Conservation (phyloP, 116 monocot genomes). For the Phalaenopsis hybrid region DNA sequence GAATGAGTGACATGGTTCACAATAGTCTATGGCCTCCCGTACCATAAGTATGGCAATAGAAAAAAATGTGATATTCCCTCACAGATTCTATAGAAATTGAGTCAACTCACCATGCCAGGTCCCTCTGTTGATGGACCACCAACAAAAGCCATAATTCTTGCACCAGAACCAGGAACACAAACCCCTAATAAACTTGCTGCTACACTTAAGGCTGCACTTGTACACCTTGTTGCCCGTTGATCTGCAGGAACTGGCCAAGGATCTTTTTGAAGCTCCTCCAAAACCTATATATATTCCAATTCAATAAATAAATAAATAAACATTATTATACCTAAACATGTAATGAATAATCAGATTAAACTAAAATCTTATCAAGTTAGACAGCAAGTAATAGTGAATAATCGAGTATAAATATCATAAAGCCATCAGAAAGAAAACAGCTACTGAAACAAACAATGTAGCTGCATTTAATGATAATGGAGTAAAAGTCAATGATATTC, state of each 20-base stretch:
- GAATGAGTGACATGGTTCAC: neutral
- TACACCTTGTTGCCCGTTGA: conserved; percentile 77
- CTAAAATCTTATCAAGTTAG: neutral
- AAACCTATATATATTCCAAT: conserved; percentile 34
- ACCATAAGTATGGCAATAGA: neutral
- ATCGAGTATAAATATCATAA: neutral
- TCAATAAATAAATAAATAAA: too few relatives aligned
- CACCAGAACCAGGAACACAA: conserved; percentile 98
- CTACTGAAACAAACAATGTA: neutral
- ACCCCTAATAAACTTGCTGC: conserved; percentile 84
- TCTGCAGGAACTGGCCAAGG: conserved; percentile 82
- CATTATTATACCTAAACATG: neutral
- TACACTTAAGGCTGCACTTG: conserved; percentile 75
- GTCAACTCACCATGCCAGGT: conserved; percentile 47
- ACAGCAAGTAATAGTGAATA: neutral
- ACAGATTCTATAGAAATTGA: neutral
- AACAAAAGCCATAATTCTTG: conserved; percentile 97
- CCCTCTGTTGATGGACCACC: conserved; percentile 95
- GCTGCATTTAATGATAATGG: neutral
- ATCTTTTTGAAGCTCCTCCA: conserved; percentile 93
- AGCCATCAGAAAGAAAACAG: neutral
- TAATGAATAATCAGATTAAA: neutral
- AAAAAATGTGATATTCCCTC: neutral
- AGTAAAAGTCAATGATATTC: conserved; percentile 3
- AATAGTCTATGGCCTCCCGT: neutral